phyloP scores from a whole-genome alignment of 768 basidiomycete species.

The Trametes punicea region DNA sequence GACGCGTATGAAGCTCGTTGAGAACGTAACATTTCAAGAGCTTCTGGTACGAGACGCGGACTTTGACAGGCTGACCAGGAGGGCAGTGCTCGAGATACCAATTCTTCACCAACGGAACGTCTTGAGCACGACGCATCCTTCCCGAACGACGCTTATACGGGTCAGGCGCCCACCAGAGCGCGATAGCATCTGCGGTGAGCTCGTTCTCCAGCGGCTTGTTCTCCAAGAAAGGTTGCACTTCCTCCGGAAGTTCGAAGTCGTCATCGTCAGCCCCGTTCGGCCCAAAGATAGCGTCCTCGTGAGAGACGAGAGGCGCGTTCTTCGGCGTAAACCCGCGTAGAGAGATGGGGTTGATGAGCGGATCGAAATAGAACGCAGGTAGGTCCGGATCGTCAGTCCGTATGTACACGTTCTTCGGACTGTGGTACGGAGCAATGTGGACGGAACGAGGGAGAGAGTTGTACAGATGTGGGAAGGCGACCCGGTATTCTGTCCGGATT shows the following conservation, averaged over 20 bases:
- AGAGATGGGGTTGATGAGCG: conserved; percentile 96
- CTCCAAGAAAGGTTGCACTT: conserved; percentile 75
- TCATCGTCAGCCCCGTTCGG: conserved; percentile 83
- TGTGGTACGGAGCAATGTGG: conserved; percentile 87
- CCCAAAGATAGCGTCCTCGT: conserved; percentile 92
- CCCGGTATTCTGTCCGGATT: conserved; percentile 98
- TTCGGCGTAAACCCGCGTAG: conserved; percentile 82
- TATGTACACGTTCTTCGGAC: conserved; percentile 97
- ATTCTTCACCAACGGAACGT: conserved; percentile 93
- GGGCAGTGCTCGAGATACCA: conserved; percentile 99
- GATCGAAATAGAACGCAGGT: conserved; percentile 98
- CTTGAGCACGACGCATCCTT: conserved; percentile 90
- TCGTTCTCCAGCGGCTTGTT: conserved; percentile 82
- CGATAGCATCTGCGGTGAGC: conserved; percentile 93
- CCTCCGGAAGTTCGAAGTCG: conserved; percentile 81
- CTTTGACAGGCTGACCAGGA: conserved; percentile 93
- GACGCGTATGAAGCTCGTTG: conserved; percentile 85
- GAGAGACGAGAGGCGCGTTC: conserved; percentile 76
- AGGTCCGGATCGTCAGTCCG: conserved; percentile 99
- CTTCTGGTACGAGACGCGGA: conserved; percentile 99
- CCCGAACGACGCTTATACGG: conserved; percentile 93
- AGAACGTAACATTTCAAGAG: conserved; percentile 92
- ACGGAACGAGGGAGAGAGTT: conserved; percentile 97
- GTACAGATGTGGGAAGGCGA: conserved; percentile 98
- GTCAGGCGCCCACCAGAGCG: conserved; percentile 97